Base-by-base conservation (phyloP, 352 stramenopile species). In the Phytopythium vexans region DNA sequence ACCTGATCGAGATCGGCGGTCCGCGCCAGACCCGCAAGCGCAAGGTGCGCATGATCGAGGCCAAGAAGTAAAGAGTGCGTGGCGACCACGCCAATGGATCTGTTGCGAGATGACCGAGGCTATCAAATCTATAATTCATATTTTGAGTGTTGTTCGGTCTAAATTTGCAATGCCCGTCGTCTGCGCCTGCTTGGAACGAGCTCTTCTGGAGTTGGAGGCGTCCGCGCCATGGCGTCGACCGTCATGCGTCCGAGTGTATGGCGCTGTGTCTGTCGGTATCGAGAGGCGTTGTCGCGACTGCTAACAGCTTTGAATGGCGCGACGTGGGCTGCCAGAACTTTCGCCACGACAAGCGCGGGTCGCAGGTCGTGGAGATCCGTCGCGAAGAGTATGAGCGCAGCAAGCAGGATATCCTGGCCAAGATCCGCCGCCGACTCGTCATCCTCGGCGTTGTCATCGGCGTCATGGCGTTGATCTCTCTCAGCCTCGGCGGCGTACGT, bases 41-140 rank as follows among this genome's bases (percentile, higher is more conserved):
- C 55, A 92, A 92, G 69, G 65, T 89, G 53, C 82, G 77, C 56
- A 88, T 89, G 52, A 88, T 91, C 58, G 79, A 89, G 54, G 70
- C 64, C 33, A 91, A 86, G 62, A 91, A 91, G 69, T 91, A 86
- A 62, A 21, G 36, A 46, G 34, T 8, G 6, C 12, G 6, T n/a
- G 33, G 16, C 37, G 11, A 32, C n/a, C 5, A n/a, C 8, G 10
- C 33, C 11, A 15, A 8, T 33, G 2, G 8, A 34, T 33, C 16
- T 27, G 9, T 12, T 49, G 45, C 21, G 21, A 27, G 21, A 27
- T 27, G 21, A 27, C 21, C 21, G 21, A 27, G 21, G 21, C 21
- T 27, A 2, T 27, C 21, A 27, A 27, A 27, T 2, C 21, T 27
- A 27, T 2, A 2, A 27, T 27, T 27, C 21, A 2, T 27, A 27